Conservation (phyloP, 176 grass and related monocot genomes). For the Oryza longistaminata region DNA sequence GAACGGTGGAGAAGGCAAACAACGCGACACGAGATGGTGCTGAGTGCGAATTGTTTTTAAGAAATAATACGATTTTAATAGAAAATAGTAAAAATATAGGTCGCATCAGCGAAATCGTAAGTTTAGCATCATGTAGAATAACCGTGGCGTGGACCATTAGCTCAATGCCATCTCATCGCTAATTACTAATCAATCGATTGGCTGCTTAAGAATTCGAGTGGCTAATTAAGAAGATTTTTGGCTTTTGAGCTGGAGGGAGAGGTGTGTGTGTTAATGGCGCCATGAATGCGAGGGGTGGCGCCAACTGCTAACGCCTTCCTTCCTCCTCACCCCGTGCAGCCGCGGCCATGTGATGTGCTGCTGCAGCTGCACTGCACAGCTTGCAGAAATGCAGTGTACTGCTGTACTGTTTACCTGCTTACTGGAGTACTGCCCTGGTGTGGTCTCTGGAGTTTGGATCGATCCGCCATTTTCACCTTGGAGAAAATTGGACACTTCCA, state of each 20-base stretch:
- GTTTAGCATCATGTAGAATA: too few species aligned
- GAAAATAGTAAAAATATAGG: too few species aligned
- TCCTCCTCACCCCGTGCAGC: not conserved
- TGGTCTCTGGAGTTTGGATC: too few species aligned
- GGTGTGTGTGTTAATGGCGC: not conserved
- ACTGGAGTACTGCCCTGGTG: too few species aligned
- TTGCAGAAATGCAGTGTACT: not conserved
- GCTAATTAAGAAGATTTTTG: not conserved
- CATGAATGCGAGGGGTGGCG: not conserved
- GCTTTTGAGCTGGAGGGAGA: not conserved
- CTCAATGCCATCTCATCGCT: not conserved
- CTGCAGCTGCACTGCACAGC: not conserved
- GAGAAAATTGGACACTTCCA: too few species aligned
- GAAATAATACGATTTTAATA: too few species aligned
- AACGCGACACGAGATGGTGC: too few species aligned
- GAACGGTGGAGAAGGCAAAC: too few species aligned
- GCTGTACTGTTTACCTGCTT: not conserved
- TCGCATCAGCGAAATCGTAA: too few species aligned
- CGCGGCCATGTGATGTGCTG: not conserved
- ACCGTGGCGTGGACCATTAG: not conserved
- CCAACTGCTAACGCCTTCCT: not conserved
- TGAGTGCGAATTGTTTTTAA: too few species aligned
- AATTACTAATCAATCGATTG: not conserved
- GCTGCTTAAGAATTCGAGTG: not conserved
- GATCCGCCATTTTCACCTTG: not conserved